Evolutionary conservation across 1,139 yeast genomes (phyloP).

Genomic region (Hyphopichia burtonii): DNA sequence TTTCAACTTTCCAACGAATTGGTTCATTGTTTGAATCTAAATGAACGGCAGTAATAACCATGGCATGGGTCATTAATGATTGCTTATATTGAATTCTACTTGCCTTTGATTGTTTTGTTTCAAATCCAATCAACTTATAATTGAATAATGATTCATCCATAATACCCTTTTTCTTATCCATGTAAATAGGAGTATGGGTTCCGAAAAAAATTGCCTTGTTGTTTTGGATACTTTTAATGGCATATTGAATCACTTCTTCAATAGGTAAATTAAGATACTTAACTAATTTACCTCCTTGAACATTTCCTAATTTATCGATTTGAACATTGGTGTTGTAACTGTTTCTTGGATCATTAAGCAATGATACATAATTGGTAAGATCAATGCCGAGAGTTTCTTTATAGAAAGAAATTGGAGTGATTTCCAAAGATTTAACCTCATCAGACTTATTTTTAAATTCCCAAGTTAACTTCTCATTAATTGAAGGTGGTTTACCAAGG

Average conservation of each 20-base stretch:
- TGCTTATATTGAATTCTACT: conserved; percentile 56
- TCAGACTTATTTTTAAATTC: conserved; percentile 15
- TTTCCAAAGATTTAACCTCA: conserved; percentile 7
- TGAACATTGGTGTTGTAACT: conserved; percentile 13
- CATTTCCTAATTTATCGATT: conserved; percentile 15
- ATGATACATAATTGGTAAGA: conserved; percentile 8
- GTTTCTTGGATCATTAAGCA: conserved; percentile 11
- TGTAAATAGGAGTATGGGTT: conserved; percentile 17
- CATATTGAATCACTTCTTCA: conserved; percentile 13
- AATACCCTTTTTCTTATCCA: conserved; percentile 18
- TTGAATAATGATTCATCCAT: conserved; percentile 15
- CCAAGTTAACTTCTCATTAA: conserved; percentile 11
- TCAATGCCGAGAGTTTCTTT: conserved; percentile 13
- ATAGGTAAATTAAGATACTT: conserved; percentile 14
- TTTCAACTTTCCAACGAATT: conserved; percentile 17
- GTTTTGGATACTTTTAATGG: conserved; percentile 12
- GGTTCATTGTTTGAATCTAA: conserved; percentile 13
- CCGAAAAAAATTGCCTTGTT: conserved; percentile 17
- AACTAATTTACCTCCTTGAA: conserved; percentile 14
- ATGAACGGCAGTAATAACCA: conserved; percentile 22
- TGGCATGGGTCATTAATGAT: conserved; percentile 35
- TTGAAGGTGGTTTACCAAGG: conserved; percentile 16
- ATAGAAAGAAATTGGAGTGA: conserved; percentile 15
- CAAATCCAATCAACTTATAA: conserved; percentile 12
- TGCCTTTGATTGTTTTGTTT: conserved; percentile 35